Conservation (phyloP, 176 grass and related monocot species). For the Canna indica region DNA sequence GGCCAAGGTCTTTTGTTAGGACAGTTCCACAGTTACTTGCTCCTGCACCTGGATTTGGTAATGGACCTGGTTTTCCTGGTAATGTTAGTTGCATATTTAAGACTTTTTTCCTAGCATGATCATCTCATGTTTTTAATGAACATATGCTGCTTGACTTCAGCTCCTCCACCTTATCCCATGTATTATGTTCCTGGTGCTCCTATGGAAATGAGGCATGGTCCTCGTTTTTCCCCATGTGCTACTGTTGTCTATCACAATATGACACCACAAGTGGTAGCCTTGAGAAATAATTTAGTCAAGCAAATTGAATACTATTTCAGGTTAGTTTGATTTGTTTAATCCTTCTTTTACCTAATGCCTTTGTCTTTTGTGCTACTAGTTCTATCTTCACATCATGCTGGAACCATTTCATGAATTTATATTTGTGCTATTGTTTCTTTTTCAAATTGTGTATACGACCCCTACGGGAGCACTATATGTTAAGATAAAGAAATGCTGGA, state of each 20-base stretch:
- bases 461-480: no score
- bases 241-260: conserved; percentile 27
- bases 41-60: conserved; percentile 45
- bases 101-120: neutral
- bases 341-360: neutral
- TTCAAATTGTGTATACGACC: no score
- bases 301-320: conserved; percentile 81
- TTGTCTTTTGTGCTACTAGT: neutral
- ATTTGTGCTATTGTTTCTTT: no score
- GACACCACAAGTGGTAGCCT: conserved; percentile 28
- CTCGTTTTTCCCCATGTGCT: conserved; percentile 31
- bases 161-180: conserved; percentile 44
- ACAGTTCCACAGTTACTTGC: conserved; percentile 36
- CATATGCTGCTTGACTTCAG: conserved; percentile 19
- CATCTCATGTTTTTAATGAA: conserved; percentile 2
- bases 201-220: conserved; percentile 43
- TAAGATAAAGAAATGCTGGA: no score
- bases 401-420: no score
- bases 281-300: conserved; percentile 48
- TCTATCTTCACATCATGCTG: no score
- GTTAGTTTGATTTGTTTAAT: conserved; percentile 18
- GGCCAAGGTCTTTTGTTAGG: conserved; percentile 46
- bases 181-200: conserved; percentile 56
- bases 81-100: conserved; percentile 22
- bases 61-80: conserved; percentile 50